These are phyloP conservation scores for Zymoseptoria brevis DNA, from an alignment of 2,329 filamentous ascomycete species.

Conservation along the genomic window DNA sequence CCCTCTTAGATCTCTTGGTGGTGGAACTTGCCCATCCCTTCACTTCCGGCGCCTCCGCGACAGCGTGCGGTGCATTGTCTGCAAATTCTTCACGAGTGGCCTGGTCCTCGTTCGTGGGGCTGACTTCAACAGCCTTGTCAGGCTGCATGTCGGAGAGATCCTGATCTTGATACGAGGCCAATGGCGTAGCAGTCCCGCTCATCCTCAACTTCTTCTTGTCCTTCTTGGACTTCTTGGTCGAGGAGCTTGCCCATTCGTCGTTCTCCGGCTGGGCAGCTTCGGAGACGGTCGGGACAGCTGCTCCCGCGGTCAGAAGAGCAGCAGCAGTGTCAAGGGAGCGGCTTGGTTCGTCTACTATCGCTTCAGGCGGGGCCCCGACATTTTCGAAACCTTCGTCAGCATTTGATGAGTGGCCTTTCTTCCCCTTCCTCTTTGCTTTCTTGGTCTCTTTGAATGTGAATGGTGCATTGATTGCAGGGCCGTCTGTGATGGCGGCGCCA, in stretches of 20 bases:
- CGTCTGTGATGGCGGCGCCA: not conserved
- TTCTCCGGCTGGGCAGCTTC: constrained; percentile 6
- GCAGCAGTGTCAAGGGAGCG: constrained; percentile 3
- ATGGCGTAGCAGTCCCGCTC: constrained; percentile 10
- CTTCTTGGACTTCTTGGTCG: constrained; percentile 34
- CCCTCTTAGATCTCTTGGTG: constrained; percentile 22
- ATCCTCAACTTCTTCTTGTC: constrained; percentile 35
- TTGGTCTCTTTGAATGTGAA: constrained; percentile 20
- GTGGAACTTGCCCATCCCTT: constrained; percentile 14
- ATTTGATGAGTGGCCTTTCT: constrained; percentile 6
- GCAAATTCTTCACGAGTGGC: not conserved
- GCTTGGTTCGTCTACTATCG: constrained; percentile 1
- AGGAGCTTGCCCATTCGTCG: constrained; percentile 16
- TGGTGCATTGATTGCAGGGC: not conserved
- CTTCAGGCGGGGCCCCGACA: not conserved
- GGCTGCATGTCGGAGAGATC: not conserved
- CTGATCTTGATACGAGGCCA: not conserved
- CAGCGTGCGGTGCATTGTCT: not conserved
- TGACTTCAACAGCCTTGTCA: constrained; percentile 2
- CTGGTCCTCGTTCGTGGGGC: not conserved
- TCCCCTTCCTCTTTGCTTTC: constrained; percentile 27
- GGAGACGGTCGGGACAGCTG: constrained; percentile 4
- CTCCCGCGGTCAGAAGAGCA: constrained; percentile 4
- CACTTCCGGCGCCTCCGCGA: constrained; percentile 2
- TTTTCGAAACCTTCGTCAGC: constrained; percentile 4